Conservation (phyloP, 192 early-diverging fungal genomes). For the Coemansia sp. region DNA sequence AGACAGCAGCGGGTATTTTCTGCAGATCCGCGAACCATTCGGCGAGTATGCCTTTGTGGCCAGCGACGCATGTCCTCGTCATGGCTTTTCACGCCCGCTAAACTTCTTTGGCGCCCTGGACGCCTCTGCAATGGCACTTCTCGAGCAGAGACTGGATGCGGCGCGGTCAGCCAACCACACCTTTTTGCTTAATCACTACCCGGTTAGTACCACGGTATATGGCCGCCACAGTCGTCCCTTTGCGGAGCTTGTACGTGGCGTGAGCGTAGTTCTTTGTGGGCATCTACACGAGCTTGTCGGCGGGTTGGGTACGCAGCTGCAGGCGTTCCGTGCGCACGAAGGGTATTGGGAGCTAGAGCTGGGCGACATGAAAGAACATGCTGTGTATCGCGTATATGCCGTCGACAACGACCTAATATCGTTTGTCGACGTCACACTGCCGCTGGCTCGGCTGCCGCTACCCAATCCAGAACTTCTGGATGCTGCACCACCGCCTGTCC, state of each 20-base stretch:
- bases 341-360: constrained; percentile 80
- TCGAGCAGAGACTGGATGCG: constrained; percentile 57
- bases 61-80: constrained; percentile 74
- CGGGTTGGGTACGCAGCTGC: constrained; percentile 57
- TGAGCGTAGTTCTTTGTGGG: constrained; percentile 82
- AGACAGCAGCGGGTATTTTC: constrained; percentile 59
- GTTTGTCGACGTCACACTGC: constrained; percentile 72
- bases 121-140: constrained; percentile 66
- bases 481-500: background rate
- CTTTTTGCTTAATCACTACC: constrained; percentile 66
- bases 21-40: constrained; percentile 62
- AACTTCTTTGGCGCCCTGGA: constrained; percentile 91
- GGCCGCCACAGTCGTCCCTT: constrained; percentile 65
- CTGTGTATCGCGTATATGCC: constrained; percentile 77
- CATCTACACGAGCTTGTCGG: constrained; percentile 77
- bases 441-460: constrained; percentile 61
- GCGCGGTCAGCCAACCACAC: constrained; percentile 60
- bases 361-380: constrained; percentile 88
- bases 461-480: constrained; percentile 37
- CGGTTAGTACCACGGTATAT: constrained; percentile 74
- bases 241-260: constrained; percentile 56
- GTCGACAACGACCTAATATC: constrained; percentile 85
- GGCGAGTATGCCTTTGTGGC: constrained; percentile 84
- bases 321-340: constrained; percentile 65
- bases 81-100: constrained; percentile 75